phyloP scores from a whole-genome alignment of 2,329 filamentous ascomycete genomes.

The Diaporthe vexans region DNA sequence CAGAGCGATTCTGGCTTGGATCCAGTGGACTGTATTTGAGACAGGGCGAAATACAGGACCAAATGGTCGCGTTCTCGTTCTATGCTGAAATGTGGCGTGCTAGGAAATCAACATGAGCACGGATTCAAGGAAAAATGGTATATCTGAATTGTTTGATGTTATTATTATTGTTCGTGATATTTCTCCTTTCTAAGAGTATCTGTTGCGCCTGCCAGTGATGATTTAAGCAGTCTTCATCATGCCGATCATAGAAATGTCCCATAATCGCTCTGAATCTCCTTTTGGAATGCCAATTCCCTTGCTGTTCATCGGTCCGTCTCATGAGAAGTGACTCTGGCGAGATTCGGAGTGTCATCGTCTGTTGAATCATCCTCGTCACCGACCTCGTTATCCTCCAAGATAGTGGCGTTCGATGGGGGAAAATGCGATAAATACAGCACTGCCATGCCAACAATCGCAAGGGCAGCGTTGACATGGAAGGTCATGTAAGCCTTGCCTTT shows the following conservation, averaged over 20 bases:
- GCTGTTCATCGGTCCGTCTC: constrained; percentile 39
- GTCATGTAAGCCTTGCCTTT: constrained; percentile 72
- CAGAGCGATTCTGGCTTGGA: not conserved
- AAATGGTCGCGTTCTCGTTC: not conserved
- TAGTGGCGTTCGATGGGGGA: constrained; percentile 53
- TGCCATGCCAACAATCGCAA: constrained; percentile 63
- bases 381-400: constrained; percentile 48
- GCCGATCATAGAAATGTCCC: not conserved
- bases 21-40: not conserved
- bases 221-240: not conserved
- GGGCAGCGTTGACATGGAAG: constrained; percentile 76
- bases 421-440: constrained; percentile 60
- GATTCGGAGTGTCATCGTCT: not conserved
- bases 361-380: not conserved
- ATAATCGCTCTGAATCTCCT: not conserved
- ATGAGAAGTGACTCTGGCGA: constrained; percentile 37
- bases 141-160: not conserved
- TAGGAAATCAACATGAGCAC: not conserved
- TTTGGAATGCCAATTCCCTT: too few species aligned
- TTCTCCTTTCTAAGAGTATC: not conserved
- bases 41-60: not conserved
- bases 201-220: not conserved
- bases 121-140: not conserved
- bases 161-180: not conserved
- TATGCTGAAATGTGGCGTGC: not conserved